These are phyloP conservation scores for Debaryomycetaceae sp. DNA, from an alignment of 1,139 yeast species.

Conservation along the genomic window DNA sequence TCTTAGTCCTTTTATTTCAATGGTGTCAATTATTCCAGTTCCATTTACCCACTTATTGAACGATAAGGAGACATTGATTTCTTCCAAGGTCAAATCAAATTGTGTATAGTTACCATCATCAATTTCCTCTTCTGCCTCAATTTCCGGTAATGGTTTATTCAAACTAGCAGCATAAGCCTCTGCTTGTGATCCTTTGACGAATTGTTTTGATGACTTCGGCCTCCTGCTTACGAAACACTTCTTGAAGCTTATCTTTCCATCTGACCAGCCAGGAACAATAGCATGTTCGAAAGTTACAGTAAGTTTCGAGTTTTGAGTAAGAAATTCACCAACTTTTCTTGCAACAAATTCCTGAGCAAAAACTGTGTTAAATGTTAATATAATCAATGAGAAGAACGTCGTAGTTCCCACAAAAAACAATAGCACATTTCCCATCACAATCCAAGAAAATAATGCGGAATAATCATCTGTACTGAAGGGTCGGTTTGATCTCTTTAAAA, in stretches of 20 bases:
- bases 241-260: constrained; percentile 77
- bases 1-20: constrained; percentile 79
- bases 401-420: constrained; percentile 84
- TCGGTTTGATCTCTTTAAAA: constrained; percentile 48
- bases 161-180: constrained; percentile 54
- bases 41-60: constrained; percentile 89
- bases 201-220: constrained; percentile 55
- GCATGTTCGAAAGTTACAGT: constrained; percentile 91
- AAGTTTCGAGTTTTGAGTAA: constrained; percentile 82
- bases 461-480: constrained; percentile 89
- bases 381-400: constrained; percentile 74
- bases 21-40: constrained; percentile 77
- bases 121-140: constrained; percentile 25
- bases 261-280: constrained; percentile 91
- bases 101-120: constrained; percentile 97
- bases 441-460: constrained; percentile 87
- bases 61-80: constrained; percentile 75
- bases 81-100: constrained; percentile 86
- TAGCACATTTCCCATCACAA: constrained; percentile 79
- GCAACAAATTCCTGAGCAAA: constrained; percentile 91
- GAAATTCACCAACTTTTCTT: constrained; percentile 69
- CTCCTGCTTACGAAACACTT: constrained; percentile 86
- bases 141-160: constrained; percentile 13
- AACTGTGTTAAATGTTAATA: constrained; percentile 80
- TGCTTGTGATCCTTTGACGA: constrained; percentile 73